Base-by-base conservation (phyloP, 164 flowering plant species). In the Platanus orientalis region DNA sequence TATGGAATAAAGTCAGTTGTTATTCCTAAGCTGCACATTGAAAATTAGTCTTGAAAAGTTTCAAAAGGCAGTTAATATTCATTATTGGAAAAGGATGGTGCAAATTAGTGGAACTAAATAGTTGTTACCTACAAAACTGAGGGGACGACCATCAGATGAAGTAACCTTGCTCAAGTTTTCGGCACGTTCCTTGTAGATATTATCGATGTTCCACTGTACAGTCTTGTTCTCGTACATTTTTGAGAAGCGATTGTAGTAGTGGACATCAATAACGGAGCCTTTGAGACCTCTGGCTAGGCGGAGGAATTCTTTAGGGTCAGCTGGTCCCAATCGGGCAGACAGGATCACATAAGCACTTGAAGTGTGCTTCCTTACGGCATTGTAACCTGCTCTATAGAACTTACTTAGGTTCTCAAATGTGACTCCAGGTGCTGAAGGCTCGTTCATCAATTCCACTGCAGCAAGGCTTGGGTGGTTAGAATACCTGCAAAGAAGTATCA, bases 401-500 rank as follows among this genome's bases (percentile, higher is more conserved):
- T 83, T 83, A 65, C 27, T 71, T 23, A 87, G 17, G 24, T 1
- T 69, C 7, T 83, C 80, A 2, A 83, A 48, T 11, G 84, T 21
- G 0, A 69, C 90, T 12, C 75, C 81, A 0, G 90, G 84, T 6
- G 86, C 30, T 7, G 27, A 48, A 3, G 93, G 96, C 69, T 90
- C 93, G 60, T 90, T 87, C 42, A 90, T 58, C 44, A 90, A 79
- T 72, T 90, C 83, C 23, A 85, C 77, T 24, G 87, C 93, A 34
- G 67, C 70, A 0, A 87, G 73, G 71, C 84, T 79, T 17, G 90
- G 84, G 51, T 65, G 73, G 61, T 68, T 72, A 1, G 84, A 79
- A 64, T 83, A 85, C 65, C 89, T 85, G 63, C 23, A 68, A 42
- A 42, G 13, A 42, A 10, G 2, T 42, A 14, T 2, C 17, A 14